Evolutionary conservation across 1,139 yeast genomes (phyloP).

Genomic region (Suhomyces anneliseae): DNA sequence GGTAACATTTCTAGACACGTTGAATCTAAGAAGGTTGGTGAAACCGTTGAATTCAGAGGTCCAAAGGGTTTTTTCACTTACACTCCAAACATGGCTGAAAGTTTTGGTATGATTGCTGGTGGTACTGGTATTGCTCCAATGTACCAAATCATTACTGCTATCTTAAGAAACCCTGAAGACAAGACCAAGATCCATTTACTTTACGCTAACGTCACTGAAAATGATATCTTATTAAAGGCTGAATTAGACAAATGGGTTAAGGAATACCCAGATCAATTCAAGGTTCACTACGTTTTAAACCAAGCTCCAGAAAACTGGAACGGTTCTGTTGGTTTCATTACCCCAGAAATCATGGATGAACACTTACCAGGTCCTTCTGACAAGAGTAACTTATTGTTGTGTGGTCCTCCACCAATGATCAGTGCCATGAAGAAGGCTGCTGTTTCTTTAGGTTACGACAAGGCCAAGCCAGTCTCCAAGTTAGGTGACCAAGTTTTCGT

Average conservation of each 20-base stretch:
- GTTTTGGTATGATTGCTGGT: conserved; percentile 88
- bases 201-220: conserved; percentile 77
- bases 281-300: conserved; percentile 68
- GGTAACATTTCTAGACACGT: conserved; percentile 86
- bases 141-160: conserved; percentile 83
- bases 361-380: conserved; percentile 64
- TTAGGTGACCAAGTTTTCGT: conserved; percentile 92
- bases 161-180: conserved; percentile 73
- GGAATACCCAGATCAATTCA: conserved; percentile 64
- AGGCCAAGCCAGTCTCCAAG: conserved; percentile 89
- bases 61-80: conserved; percentile 93
- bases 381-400: conserved; percentile 73
- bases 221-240: conserved; percentile 75
- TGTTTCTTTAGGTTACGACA: conserved; percentile 70
- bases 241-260: conserved; percentile 73
- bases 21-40: conserved; percentile 57
- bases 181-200: conserved; percentile 68
- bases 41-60: conserved; percentile 60
- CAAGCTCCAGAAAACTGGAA: conserved; percentile 77
- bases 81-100: conserved; percentile 73
- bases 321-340: conserved; percentile 81
- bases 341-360: conserved; percentile 69
- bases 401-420: conserved; percentile 95
- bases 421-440: conserved; percentile 82
- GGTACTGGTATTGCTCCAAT: conserved; percentile 95